Conservation (phyloP, 2,329 filamentous ascomycete species). For the Aspergillus calidoustus region DNA sequence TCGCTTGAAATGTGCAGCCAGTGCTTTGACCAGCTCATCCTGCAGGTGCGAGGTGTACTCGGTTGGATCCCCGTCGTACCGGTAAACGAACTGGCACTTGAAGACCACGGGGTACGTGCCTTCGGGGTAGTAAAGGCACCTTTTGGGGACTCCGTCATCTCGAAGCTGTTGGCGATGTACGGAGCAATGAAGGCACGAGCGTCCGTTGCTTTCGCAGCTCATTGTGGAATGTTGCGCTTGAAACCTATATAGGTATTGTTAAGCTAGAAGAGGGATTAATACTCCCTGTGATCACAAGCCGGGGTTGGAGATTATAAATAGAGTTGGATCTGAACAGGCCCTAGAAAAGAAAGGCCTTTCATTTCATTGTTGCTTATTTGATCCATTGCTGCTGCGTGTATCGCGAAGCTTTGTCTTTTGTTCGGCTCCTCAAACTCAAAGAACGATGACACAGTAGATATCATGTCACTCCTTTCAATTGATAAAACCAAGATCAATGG, state of each 20-base stretch:
- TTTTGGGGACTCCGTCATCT: neutral
- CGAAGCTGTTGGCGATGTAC: neutral
- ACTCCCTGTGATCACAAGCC: neutral
- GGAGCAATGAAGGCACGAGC: neutral
- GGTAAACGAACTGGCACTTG: conserved; percentile 1
- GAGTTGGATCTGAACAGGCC: neutral
- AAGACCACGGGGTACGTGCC: neutral
- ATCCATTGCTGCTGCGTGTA: neutral
- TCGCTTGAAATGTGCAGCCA: neutral
- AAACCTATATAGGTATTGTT: neutral
- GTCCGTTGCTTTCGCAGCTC: neutral
- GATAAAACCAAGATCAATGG: neutral
- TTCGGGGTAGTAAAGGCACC: neutral
- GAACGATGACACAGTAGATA: neutral
- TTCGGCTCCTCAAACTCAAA: neutral
- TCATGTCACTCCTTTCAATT: neutral
- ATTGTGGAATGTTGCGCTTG: neutral
- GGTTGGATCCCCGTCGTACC: neutral
- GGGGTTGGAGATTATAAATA: neutral
- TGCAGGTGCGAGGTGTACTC: neutral
- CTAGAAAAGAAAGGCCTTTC: neutral
- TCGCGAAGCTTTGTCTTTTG: neutral
- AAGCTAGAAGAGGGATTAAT: neutral
- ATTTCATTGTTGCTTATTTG: neutral
- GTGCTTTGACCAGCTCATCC: neutral